These are phyloP conservation scores for Corchorus olitorius DNA, from an alignment of 345 rosid species.

Conservation along the genomic window DNA sequence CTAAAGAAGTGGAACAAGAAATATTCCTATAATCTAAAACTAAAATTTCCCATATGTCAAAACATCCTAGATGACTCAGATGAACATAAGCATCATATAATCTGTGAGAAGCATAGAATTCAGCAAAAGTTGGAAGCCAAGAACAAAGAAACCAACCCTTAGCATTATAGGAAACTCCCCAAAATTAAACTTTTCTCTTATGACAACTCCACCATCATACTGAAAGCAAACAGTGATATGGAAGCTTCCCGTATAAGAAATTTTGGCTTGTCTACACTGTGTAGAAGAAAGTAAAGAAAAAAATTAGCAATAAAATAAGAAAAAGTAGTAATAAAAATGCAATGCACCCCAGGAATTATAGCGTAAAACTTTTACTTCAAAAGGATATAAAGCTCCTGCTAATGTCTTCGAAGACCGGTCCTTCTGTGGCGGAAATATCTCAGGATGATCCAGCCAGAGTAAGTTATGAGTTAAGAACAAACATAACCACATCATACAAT, in stretches of 20 bases:
- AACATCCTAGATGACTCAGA: not conserved
- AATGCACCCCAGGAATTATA: not conserved
- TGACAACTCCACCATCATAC: conserved; percentile 38
- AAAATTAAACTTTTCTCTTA: conserved; percentile 66
- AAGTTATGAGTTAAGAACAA: conserved; percentile 51
- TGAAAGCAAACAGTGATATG: conserved; percentile 62
- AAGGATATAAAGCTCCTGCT: conserved; percentile 54
- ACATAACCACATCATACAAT: conserved; percentile 7
- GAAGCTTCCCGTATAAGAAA: conserved; percentile 74
- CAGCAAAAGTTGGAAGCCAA: not conserved
- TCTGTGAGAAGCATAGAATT: not conserved
- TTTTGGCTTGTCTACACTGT: conserved; percentile 90
- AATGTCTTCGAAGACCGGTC: conserved; percentile 42
- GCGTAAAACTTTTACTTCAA: conserved; percentile 54
- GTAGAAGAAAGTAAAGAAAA: conserved; percentile 9
- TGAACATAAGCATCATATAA: not conserved
- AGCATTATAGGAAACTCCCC: conserved; percentile 91
- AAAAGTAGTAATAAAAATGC: not conserved
- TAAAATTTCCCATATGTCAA: not conserved
- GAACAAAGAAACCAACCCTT: conserved; percentile 51
- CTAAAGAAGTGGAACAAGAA: not conserved
- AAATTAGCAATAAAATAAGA: conserved; percentile 10
- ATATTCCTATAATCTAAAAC: not conserved
- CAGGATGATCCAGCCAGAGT: conserved; percentile 70
- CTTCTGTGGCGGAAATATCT: conserved; percentile 57